Evolutionary conservation across 306 rosid genomes (phyloP).

Genomic region (Citrullus amarus): DNA sequence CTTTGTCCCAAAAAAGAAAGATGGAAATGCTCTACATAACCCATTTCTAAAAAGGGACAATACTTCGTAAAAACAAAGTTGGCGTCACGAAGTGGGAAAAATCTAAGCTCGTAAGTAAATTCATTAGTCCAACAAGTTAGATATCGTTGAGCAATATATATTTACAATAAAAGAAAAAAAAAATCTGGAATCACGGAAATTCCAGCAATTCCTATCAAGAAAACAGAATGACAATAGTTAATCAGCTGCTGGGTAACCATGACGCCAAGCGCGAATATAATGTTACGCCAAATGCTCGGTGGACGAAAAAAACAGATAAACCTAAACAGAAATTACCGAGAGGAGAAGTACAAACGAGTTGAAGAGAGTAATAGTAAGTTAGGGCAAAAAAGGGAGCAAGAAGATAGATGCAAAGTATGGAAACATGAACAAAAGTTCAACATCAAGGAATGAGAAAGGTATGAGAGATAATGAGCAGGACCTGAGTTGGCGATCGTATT

Average conservation of each 20-base stretch:
- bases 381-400: not conserved
- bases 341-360: not conserved
- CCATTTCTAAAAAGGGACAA: not conserved
- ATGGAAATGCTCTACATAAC: not conserved
- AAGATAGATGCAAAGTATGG: not conserved
- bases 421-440: not conserved
- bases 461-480: not conserved
- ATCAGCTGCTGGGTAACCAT: not conserved
- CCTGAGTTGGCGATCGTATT: slow-evolving; percentile 14
- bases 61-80: not conserved
- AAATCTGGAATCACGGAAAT: not conserved
- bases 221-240: not conserved
- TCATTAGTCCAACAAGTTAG: not conserved
- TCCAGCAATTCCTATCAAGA: not conserved
- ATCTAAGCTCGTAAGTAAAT: not conserved
- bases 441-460: not conserved
- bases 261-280: not conserved
- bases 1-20: not conserved
- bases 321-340: not conserved
- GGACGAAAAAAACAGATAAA: not conserved
- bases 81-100: not conserved
- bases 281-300: not conserved
- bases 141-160: not conserved
- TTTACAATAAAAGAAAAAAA: not conserved
- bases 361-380: not conserved